Evolutionary conservation across 306 rosid species (phyloP).

Genomic region (Cicer cuneatum): DNA sequence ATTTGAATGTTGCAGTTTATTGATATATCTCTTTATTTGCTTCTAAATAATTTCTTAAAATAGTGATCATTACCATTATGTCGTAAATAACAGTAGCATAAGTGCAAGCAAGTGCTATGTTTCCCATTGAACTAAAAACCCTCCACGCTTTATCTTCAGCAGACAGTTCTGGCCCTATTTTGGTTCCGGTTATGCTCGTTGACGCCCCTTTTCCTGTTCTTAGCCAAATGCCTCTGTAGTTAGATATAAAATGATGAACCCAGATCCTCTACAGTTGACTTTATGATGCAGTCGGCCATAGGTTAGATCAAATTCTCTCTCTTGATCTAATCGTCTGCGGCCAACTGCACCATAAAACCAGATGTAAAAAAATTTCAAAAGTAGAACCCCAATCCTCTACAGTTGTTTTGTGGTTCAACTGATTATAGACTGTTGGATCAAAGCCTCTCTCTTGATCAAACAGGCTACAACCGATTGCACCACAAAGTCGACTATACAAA

Average conservation of each 20-base stretch:
- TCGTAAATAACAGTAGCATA: slow-evolving; percentile 61
- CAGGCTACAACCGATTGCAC: background rate
- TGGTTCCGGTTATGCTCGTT: slow-evolving; percentile 50
- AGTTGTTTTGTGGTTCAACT: background rate
- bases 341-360: background rate
- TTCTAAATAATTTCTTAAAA: background rate
- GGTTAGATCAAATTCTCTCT: background rate
- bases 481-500: too few relatives aligned
- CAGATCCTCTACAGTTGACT: background rate
- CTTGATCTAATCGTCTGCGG: background rate
- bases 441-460: background rate
- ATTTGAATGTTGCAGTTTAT: slow-evolving; percentile 5
- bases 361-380: too few relatives aligned
- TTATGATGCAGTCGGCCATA: background rate
- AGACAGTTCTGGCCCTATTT: slow-evolving; percentile 49
- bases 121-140: slow-evolving; percentile 65
- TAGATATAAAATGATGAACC: background rate
- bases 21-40: background rate
- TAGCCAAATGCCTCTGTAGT: background rate
- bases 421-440: background rate
- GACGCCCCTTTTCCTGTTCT: slow-evolving; percentile 55
- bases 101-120: slow-evolving; percentile 71
- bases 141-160: slow-evolving; percentile 58
- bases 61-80: slow-evolving; percentile 51
- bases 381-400: background rate